Percentiles rank a stretch among this genome's conserved stretches.
Conservation (phyloP, 345 rosid species). For the Camelina neglecta region DNA sequence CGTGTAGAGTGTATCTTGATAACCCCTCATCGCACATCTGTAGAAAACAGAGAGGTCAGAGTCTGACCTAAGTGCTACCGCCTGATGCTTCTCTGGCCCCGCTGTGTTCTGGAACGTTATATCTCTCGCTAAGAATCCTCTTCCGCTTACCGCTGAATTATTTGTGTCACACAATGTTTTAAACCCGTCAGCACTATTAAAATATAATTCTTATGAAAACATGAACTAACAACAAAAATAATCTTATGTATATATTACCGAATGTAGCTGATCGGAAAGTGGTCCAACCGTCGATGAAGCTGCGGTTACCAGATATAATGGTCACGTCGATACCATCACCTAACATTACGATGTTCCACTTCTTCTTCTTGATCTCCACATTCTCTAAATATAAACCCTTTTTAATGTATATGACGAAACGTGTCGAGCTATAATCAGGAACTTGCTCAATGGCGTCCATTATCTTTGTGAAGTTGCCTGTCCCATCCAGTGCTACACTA, state of each 20-base stretch:
- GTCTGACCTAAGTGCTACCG: slow-evolving; percentile 82
- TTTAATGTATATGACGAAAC: slow-evolving; percentile 63
- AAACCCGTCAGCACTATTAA: background rate
- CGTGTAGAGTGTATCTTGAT: slow-evolving; percentile 86
- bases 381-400: slow-evolving; percentile 74
- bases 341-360: slow-evolving; percentile 79
- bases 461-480: slow-evolving; percentile 67
- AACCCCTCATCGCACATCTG: slow-evolving; percentile 68
- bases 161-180: slow-evolving; percentile 4
- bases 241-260: slow-evolving; percentile 47
- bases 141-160: slow-evolving; percentile 77
- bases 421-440: slow-evolving; percentile 65
- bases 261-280: slow-evolving; percentile 92
- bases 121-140: slow-evolving; percentile 84
- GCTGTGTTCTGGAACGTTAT: slow-evolving; percentile 90
- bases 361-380: slow-evolving; percentile 83
- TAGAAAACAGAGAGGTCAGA: slow-evolving; percentile 78
- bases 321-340: slow-evolving; percentile 82
- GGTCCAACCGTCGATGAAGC: slow-evolving; percentile 76
- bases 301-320: slow-evolving; percentile 71
- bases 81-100: slow-evolving; percentile 88
- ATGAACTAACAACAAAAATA: background rate
- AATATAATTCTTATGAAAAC: background rate
- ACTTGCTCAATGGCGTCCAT: slow-evolving; percentile 67
- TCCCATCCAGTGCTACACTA: slow-evolving; percentile 81